These are phyloP conservation scores for Botrytis porri DNA, from an alignment of 2,329 filamentous ascomycete species.

Conservation along the genomic window DNA sequence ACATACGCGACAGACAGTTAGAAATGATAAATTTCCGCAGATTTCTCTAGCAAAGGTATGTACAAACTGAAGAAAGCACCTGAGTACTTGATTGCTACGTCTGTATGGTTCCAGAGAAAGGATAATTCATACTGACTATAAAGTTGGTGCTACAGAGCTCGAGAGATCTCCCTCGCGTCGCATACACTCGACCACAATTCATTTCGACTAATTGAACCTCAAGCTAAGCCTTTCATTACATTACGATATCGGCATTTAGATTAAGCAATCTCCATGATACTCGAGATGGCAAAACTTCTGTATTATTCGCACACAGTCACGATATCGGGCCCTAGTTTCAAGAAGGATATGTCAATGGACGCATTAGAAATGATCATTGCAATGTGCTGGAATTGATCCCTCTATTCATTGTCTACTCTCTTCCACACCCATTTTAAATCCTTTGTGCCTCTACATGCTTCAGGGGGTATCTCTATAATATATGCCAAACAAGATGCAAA, in stretches of 20 bases:
- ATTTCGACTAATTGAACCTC: background rate
- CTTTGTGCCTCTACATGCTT: background rate
- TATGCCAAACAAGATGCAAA: background rate
- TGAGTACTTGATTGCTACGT: background rate
- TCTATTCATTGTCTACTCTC: background rate
- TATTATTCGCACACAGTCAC: background rate
- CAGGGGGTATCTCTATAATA: background rate
- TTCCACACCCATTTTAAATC: background rate
- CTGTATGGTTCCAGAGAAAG: background rate
- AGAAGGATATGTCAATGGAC: background rate
- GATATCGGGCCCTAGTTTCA: background rate
- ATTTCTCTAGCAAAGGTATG: background rate
- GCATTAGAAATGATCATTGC: background rate
- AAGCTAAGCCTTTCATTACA: background rate
- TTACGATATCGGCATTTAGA: background rate
- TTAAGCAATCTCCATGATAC: background rate
- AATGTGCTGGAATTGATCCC: background rate
- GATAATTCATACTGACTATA: too few relatives aligned
- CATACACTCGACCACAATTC: background rate
- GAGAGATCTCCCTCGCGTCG: background rate
- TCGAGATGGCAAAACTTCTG: background rate
- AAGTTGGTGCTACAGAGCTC: background rate
- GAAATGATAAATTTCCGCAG: background rate
- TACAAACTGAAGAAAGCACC: background rate
- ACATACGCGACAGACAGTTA: background rate